These are phyloP conservation scores for Mediolabrus comicus DNA, from an alignment of 108 stramenopile species.

Conservation along the genomic window DNA sequence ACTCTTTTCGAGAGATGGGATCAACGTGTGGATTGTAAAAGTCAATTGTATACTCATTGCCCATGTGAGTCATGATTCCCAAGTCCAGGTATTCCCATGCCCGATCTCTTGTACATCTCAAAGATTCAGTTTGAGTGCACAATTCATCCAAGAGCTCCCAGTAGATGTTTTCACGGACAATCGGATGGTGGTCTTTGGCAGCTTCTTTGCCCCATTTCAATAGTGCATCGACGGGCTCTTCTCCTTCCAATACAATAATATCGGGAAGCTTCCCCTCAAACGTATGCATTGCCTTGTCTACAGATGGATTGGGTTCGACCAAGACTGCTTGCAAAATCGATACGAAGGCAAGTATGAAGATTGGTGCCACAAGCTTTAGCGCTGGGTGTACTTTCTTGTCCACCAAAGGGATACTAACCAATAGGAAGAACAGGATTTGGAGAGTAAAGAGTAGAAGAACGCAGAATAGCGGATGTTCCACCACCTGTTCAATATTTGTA, in stretches of 20 bases:
- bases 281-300: constrained; percentile 44
- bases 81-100: constrained; percentile 47
- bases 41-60: constrained; percentile 39
- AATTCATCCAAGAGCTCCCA: constrained; percentile 46
- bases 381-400: constrained; percentile 11
- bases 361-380: constrained; percentile 5
- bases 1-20: constrained; percentile 26
- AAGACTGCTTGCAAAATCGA: constrained; percentile 34
- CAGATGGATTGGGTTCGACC: constrained; percentile 40
- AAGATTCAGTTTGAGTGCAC: constrained; percentile 22
- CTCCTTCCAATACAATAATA: constrained; percentile 45
- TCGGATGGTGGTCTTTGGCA: constrained; percentile 46
- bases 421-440: constrained; percentile 7
- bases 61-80: constrained; percentile 44
- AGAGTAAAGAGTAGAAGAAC: constrained; percentile 20
- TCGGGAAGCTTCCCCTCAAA: constrained; percentile 48
- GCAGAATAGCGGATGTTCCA: constrained; percentile 46
- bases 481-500: background rate
- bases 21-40: constrained; percentile 49
- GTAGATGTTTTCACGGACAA: constrained; percentile 45
- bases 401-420: constrained; percentile 11
- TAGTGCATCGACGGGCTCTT: constrained; percentile 50
- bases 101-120: constrained; percentile 32
- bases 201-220: constrained; percentile 49
- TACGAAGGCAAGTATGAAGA: constrained; percentile 18